phyloP scores from a whole-genome alignment of 2,329 filamentous ascomycete genomes.

The Colletotrichum cereale region DNA sequence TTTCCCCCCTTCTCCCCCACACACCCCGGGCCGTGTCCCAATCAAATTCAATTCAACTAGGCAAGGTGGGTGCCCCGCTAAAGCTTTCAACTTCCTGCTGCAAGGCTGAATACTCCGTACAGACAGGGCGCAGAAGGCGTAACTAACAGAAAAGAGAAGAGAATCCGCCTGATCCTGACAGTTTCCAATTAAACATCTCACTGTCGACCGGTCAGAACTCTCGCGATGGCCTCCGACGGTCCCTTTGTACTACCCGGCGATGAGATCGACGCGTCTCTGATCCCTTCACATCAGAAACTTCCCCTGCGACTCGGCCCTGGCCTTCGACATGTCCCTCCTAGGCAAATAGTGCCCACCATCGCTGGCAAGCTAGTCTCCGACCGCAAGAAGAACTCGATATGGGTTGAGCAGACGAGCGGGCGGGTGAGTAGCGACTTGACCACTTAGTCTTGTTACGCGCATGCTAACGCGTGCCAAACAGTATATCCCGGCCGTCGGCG shows the following conservation, averaged over 20 bases:
- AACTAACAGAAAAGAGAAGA: neutral
- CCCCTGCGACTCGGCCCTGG: slow-evolving; percentile 87
- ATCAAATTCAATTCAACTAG: slow-evolving; percentile 25
- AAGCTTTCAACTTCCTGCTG: slow-evolving; percentile 41
- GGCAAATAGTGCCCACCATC: slow-evolving; percentile 76
- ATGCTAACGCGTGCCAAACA: slow-evolving; percentile 52
- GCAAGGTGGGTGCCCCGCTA: slow-evolving; percentile 37
- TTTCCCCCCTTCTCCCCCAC: neutral
- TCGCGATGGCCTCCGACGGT: slow-evolving; percentile 67
- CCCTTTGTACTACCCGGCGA: slow-evolving; percentile 87
- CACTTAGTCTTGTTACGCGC: neutral
- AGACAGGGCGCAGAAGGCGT: slow-evolving; percentile 6
- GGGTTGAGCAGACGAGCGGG: slow-evolving; percentile 79
- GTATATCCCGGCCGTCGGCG: slow-evolving; percentile 84
- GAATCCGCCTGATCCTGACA: neutral
- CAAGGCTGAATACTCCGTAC: slow-evolving; percentile 40
- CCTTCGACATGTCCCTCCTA: slow-evolving; percentile 84
- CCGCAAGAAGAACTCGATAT: slow-evolving; percentile 80
- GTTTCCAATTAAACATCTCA: slow-evolving; percentile 25
- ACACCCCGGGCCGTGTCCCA: slow-evolving; percentile 29
- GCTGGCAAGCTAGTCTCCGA: slow-evolving; percentile 77
- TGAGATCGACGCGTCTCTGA: slow-evolving; percentile 70
- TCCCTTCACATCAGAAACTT: slow-evolving; percentile 77
- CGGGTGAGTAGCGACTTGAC: slow-evolving; percentile 64
- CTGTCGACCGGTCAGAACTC: neutral